Base-by-base conservation (phyloP, 164 flowering plant species). In the Akebia trifoliata region DNA sequence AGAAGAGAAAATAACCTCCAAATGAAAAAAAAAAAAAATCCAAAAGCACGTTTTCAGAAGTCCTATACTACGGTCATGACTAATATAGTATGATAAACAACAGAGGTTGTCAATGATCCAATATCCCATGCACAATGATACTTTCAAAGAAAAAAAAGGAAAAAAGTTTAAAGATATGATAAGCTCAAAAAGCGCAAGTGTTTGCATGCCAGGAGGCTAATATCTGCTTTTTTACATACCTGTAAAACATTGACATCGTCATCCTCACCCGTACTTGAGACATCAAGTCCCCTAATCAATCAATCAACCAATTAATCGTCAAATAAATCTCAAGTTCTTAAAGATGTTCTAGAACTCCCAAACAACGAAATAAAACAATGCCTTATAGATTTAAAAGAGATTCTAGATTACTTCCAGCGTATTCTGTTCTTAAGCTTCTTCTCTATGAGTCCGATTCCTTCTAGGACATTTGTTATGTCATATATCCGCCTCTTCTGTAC, bases 401-500 rank as follows among this genome's bases (percentile, higher is more conserved):
- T 29, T n/a, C 15, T 8, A 12, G 15, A 61, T 81, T 85, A 93
- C 98, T 84, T 93, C 98, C 97, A 90, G 45, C 67, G 92, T 49
- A 93, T 93, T 72, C 84, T 81, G 80, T 90, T 93, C 72, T 90
- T 89, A 50, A 90, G 84, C 74, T 85, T 87, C 78, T 93, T 93
- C 65, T 93, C 95, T 52, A 93, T 90, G 32, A 87, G 96, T 53
- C 94, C 97, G 65, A 93, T 85, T 64, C 98, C 98, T 76, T 93
- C 97, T 65, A 93, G 69, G 31, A 93, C 98, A 80, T 90, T 93
- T 42, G 97, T 93, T 59, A 93, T 93, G 74, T 93, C 95, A 77
- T 93, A 93, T 68, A 93, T 90, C 54, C 97, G 75, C 71, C 98
- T 80, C 71, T 93, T 93, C 54, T 93, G 98, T 31, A 93, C 98